Base-by-base conservation (phyloP, 1,139 yeast genomes). In the Komagataea norvegica region DNA sequence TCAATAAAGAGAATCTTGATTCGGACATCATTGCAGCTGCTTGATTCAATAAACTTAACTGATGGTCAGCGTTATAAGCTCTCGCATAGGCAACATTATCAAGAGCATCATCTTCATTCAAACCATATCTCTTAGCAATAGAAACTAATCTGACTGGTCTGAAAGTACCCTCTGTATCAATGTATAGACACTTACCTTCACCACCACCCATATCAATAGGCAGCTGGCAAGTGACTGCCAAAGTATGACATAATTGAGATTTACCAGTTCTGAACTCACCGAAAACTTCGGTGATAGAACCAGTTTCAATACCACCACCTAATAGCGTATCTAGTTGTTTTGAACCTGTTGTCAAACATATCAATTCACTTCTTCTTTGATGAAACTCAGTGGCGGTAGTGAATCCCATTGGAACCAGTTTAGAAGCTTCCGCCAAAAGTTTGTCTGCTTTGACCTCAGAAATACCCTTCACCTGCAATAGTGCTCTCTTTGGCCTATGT, bases 171-270 rank as follows among this genome's bases (percentile, higher is more conserved):
- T 91, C 99, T 0, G 98, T 91, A 56, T 91, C 99, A 46, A 91
- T 89, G 57, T 86, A 93, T 42, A 93, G 70, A 61, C 97, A 91
- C 60, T 93, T 88, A 27, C 99, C 98, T 65, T 91, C 99, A 36
- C 97, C 99, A 41, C 99, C 99, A 31, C 97, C 97, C 86, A 86
- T 84, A 57, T 91, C 97, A 34, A 91, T 79, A 4, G 98, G 98
- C 42, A 91, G 67, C 61, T 91, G 99, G 59, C 97, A 91, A 3
- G 97, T 89, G 9, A 93, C 96, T 0, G 97, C 96, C 45, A 93
- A 69, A 1, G 98, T 93, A 59, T 93, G 98, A 61, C 98, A 93
- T 37, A 91, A 66, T 65, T 91, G 99, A 6, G 96, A 87, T 60
- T 91, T 91, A 34, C 99, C 99, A 1, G 98, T 91, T 64, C 98